Conservation (phyloP, 495 filamentous ascomycete species). For the Talaromyces nanjingensis region DNA sequence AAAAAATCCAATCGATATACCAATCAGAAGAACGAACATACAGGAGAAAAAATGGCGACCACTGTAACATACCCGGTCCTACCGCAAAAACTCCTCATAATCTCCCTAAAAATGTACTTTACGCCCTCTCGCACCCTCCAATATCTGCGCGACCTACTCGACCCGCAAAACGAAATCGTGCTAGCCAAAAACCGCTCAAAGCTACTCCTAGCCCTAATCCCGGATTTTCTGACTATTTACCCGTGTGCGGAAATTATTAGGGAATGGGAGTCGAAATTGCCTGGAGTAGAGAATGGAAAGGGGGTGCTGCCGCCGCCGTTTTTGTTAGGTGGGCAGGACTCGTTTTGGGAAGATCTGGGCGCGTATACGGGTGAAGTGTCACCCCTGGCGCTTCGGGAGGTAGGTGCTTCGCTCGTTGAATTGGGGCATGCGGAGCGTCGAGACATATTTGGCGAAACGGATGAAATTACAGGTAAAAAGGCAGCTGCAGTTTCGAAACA, state of each 20-base stretch:
- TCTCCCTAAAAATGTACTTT: slow-evolving; percentile 85
- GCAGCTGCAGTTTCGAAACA: slow-evolving; percentile 57
- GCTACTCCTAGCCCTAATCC: slow-evolving; percentile 78
- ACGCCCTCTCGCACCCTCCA: slow-evolving; percentile 52
- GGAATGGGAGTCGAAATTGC: slow-evolving; percentile 25
- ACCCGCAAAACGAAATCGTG: slow-evolving; percentile 32
- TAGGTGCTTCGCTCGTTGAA: slow-evolving; percentile 66
- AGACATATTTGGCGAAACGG: slow-evolving; percentile 62
- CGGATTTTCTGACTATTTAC: slow-evolving; percentile 65
- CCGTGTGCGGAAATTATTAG: slow-evolving; percentile 46
- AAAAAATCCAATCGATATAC: neutral
- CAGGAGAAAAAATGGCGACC: slow-evolving; percentile 15
- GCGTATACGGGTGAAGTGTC: slow-evolving; percentile 75
- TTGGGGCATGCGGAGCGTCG: slow-evolving; percentile 74
- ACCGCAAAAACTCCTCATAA: slow-evolving; percentile 63
- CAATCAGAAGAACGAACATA: neutral
- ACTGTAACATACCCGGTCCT: slow-evolving; percentile 33
- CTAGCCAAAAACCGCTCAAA: slow-evolving; percentile 52
- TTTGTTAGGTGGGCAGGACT: slow-evolving; percentile 70
- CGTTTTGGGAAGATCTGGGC: slow-evolving; percentile 51
- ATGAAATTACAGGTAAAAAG: slow-evolving; percentile 55
- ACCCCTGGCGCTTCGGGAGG: slow-evolving; percentile 51
- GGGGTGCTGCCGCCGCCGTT: slow-evolving; percentile 34
- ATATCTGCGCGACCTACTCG: slow-evolving; percentile 54
- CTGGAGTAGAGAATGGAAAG: slow-evolving; percentile 11